These are phyloP conservation scores for Pseudonitzschia pungens DNA, from an alignment of 108 stramenopile species.

Conservation along the genomic window DNA sequence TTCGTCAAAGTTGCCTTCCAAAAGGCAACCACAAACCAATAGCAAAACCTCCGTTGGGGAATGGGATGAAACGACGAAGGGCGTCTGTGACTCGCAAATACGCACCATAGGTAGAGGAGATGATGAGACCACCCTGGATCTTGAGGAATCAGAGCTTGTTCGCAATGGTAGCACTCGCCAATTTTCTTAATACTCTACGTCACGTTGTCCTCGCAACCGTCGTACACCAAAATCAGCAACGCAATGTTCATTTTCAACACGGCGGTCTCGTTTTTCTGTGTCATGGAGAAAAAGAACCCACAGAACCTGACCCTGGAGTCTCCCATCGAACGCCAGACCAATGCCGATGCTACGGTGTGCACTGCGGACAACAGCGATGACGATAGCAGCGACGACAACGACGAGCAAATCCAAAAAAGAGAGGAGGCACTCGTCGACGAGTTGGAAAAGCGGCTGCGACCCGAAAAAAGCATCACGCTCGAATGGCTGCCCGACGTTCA, in stretches of 20 bases:
- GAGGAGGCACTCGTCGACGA: constrained; percentile 11
- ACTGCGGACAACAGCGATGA: neutral
- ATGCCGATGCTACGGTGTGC: neutral
- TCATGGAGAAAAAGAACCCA: constrained; percentile 2
- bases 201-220: constrained; percentile 1
- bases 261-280: constrained; percentile 7
- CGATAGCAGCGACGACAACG: neutral
- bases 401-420: neutral
- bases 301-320: neutral
- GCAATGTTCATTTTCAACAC: constrained; percentile 15
- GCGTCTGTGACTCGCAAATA: neutral
- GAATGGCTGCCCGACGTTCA: constrained; percentile 18
- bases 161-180: neutral
- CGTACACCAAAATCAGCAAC: constrained; percentile 7
- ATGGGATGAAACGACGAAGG: neutral
- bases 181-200: constrained; percentile 4
- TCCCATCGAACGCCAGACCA: neutral
- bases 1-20: neutral
- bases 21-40: neutral
- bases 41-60: neutral
- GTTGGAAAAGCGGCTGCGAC: constrained; percentile 10
- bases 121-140: constrained; percentile 14
- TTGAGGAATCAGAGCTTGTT: constrained; percentile 10
- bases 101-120: constrained; percentile 1
- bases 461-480: neutral